Percentiles rank a stretch among this genome's conserved stretches.
phyloP scores from a whole-genome alignment of 2,329 filamentous ascomycete species.

The Paecilomyces fulvus region DNA sequence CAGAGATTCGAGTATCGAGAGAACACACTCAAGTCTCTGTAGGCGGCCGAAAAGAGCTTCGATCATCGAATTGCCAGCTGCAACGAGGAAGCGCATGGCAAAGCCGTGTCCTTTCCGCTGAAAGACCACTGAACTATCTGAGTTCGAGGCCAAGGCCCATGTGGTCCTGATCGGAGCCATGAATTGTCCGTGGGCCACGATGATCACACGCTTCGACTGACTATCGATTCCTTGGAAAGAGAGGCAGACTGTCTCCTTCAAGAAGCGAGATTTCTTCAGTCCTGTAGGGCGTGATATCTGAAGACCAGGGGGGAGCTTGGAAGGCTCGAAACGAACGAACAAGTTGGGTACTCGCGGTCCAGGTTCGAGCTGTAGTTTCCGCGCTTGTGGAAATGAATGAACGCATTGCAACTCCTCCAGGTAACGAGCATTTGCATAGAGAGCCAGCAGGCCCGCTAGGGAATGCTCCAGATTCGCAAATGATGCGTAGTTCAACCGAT shows the following conservation, averaged over 20 bases:
- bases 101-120: constrained; percentile 25
- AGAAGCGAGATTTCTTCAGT: constrained; percentile 16
- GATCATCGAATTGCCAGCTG: constrained; percentile 28
- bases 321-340: constrained; percentile 23
- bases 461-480: constrained; percentile 27
- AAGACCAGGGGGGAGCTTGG: constrained; percentile 21
- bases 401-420: constrained; percentile 20
- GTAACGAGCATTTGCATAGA: constrained; percentile 29
- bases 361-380: constrained; percentile 21
- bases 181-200: constrained; percentile 30
- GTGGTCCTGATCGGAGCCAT: constrained; percentile 18
- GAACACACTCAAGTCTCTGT: constrained; percentile 29
- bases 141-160: constrained; percentile 15
- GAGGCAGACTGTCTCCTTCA: constrained; percentile 29
- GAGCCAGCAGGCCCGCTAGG: constrained; percentile 28
- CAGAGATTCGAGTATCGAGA: constrained; percentile 27
- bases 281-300: constrained; percentile 20
- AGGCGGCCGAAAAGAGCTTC: constrained; percentile 26
- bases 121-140: constrained; percentile 24
- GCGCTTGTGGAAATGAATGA: constrained; percentile 19
- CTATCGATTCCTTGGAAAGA: constrained; percentile 31
- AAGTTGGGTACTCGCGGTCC: constrained; percentile 26
- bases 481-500: constrained; percentile 16
- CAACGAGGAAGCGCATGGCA: constrained; percentile 28
- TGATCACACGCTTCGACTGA: constrained; percentile 20